These are phyloP conservation scores for Daedaleopsis nitida DNA, from an alignment of 768 basidiomycete species.

Conservation along the genomic window DNA sequence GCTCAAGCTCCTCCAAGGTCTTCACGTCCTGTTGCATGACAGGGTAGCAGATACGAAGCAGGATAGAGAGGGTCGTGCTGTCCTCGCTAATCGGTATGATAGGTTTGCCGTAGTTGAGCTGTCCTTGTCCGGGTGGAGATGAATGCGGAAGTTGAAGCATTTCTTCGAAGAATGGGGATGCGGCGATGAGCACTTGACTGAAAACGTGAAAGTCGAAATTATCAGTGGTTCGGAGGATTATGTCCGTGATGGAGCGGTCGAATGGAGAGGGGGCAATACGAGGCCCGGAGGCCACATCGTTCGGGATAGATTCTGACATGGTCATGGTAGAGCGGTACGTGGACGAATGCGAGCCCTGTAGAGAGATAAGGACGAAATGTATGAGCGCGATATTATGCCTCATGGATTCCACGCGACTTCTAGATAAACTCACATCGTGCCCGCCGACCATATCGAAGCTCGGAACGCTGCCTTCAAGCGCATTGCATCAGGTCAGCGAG, in stretches of 20 bases:
- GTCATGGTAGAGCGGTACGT: too few species aligned
- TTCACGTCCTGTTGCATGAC: conserved; percentile 23
- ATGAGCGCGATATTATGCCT: too few species aligned
- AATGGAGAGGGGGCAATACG: conserved; percentile 6
- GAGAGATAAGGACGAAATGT: too few species aligned
- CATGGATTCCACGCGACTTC: too few species aligned
- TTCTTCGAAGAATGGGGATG: conserved; percentile 58
- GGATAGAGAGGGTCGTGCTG: conserved; percentile 26
- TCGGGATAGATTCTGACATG: background rate
- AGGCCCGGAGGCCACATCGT: background rate
- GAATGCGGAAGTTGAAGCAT: conserved; percentile 55
- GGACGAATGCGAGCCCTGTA: too few species aligned
- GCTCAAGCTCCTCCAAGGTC: background rate
- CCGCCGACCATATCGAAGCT: too few species aligned
- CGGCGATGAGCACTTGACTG: conserved; percentile 54
- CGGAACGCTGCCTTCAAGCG: too few species aligned
- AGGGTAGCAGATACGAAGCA: conserved; percentile 40
- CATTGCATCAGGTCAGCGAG: too few species aligned
- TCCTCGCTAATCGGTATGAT: conserved; percentile 34
- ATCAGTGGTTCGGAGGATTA: conserved; percentile 58
- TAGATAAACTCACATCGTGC: too few species aligned
- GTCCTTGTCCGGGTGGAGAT: background rate
- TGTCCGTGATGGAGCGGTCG: conserved; percentile 33
- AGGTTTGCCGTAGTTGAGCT: background rate
- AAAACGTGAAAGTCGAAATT: conserved; percentile 49